Base-by-base conservation (phyloP, 768 basidiomycete species). In the Boletus reticuloceps region DNA sequence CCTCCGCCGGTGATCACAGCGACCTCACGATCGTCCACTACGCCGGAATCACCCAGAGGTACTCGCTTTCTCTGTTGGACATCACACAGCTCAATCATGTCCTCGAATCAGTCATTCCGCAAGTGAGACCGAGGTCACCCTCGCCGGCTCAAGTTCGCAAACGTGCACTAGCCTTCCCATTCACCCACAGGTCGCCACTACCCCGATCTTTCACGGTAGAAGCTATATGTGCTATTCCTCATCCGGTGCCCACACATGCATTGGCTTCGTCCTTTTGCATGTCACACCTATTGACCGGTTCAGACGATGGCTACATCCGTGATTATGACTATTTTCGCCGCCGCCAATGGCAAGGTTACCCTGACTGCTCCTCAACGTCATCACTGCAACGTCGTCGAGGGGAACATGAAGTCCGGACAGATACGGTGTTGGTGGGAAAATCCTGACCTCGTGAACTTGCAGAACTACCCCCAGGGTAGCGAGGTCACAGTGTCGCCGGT, bases 391-490 rank as follows among this genome's bases (percentile, higher is more conserved):
- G 85, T 97, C 25, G 93, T 95, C 12, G 94, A 96, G 69, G 91
- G 92, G 7, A 86, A 89, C 48, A 89, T 92, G 80, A 95, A 95
- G 68, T 83, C 91, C 12, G 94, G 90, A 1, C 90, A 94, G 54
- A 76, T 90, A 29, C 81, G 87, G 38, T 91, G 77, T 51, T 98
- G 95, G 93, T 98, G 92, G 93, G 91, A 89, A 72, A 94, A 94
- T 66, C 61, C 69, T 22, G 70, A 69, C 51, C 55, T 65, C 34
- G 45, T 56, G 47, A 61, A 40, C 51, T 31, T 51, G 43, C 67
- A 61, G 47, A 48, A 39, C 14, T 63, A 74, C 54, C 63, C 62
- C n/a, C 58, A 67, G 20, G 79, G 79, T 25, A 82, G 83, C 20
- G 85, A 86, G 38, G 61, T 75, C 20, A 63, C 76, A 20, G 69